Conservation (phyloP, 176 grass and related monocot genomes). For the Phoenix dactylifera region DNA sequence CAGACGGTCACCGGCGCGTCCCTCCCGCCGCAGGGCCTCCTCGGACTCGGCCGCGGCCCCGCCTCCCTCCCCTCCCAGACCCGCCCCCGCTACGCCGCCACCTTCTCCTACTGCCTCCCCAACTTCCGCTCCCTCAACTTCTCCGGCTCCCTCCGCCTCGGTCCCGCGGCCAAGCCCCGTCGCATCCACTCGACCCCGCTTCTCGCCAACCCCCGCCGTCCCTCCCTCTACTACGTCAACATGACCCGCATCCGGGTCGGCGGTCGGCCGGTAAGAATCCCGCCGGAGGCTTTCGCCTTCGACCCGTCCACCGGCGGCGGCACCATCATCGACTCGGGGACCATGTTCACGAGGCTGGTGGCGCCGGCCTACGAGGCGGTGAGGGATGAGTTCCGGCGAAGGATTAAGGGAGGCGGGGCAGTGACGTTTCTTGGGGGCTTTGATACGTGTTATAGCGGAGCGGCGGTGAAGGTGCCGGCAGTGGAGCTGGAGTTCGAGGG, state of each 20-base stretch:
- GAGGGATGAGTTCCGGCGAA: conserved; percentile 72
- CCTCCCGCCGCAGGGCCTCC: conserved; percentile 63
- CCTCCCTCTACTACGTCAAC: conserved; percentile 93
- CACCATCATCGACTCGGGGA: conserved; percentile 82
- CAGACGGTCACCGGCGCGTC: conserved; percentile 46
- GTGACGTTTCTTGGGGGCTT: conserved; percentile 80
- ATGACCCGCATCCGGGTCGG: conserved; percentile 66
- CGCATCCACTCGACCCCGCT: conserved; percentile 58
- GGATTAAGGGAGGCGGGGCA: conserved; percentile 52
- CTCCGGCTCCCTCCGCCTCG: conserved; percentile 83
- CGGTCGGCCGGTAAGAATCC: conserved; percentile 25
- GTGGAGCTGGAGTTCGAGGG: conserved; percentile 63
- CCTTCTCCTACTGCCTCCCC: conserved; percentile 94
- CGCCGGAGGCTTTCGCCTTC: conserved; percentile 47
- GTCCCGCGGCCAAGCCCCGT: conserved; percentile 45
- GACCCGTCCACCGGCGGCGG: conserved; percentile 57
- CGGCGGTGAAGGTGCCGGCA: conserved; percentile 43
- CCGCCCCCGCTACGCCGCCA: conserved; percentile 45
- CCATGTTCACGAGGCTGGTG: conserved; percentile 83
- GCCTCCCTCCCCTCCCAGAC: conserved; percentile 61
- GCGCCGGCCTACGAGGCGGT: conserved; percentile 63
- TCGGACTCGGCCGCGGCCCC: conserved; percentile 59
- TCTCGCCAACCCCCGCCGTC: conserved; percentile 54
- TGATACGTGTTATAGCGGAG: conserved; percentile 81
- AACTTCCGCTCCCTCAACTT: conserved; percentile 89